Conservation (phyloP, 148 eudicot species). For the Agrostemma githago region DNA sequence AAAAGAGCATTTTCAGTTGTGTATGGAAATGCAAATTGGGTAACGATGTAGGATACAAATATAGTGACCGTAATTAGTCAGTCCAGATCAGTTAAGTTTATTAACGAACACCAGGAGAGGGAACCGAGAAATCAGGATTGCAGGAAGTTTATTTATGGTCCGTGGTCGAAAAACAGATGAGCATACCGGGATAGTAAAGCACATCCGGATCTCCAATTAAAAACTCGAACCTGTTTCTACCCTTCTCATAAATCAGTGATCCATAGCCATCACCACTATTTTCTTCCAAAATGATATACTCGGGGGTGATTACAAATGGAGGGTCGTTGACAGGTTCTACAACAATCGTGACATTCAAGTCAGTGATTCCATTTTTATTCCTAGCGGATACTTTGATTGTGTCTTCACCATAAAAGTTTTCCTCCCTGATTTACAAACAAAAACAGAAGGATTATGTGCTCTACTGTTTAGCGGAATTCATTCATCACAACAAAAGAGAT, state of each 20-base stretch:
- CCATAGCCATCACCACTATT: constrained; percentile 34
- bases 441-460: background rate
- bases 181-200: constrained; percentile 58
- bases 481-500: background rate
- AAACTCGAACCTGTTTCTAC: constrained; percentile 45
- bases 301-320: constrained; percentile 60
- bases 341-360: constrained; percentile 50
- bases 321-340: constrained; percentile 91
- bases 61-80: background rate
- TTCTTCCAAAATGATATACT: constrained; percentile 52
- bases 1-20: background rate
- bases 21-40: background rate
- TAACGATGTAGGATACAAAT: background rate
- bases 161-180: background rate
- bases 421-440: constrained; percentile 43
- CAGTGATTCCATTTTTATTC: constrained; percentile 56
- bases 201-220: constrained; percentile 79
- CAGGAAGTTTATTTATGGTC: background rate
- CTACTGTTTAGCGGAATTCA: background rate
- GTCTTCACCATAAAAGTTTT: constrained; percentile 69
- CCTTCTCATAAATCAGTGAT: constrained; percentile 39
- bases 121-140: too few relatives aligned
- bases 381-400: constrained; percentile 48
- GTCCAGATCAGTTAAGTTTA: background rate
- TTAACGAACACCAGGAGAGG: too few relatives aligned